phyloP scores from a whole-genome alignment of 441 rosid genomes.

The Erysimum cheiri region DNA sequence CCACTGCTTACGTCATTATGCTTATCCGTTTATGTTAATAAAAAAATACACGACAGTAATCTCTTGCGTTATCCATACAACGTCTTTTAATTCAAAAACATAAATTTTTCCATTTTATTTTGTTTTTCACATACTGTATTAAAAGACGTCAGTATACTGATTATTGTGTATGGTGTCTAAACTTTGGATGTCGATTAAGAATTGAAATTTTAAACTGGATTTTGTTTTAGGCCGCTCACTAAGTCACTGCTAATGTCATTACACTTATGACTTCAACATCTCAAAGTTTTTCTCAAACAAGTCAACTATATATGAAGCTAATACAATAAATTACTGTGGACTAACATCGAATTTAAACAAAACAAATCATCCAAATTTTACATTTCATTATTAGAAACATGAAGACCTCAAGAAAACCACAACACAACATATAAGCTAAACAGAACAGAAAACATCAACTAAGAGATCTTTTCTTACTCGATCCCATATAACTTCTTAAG shows the following conservation, averaged over 20 bases:
- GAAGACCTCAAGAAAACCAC: slow-evolving; percentile 10
- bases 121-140: too few relatives aligned
- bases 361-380: neutral
- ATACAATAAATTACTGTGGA: neutral
- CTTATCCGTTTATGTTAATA: neutral
- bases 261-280: too few relatives aligned
- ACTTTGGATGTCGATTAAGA: too few relatives aligned
- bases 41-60: neutral
- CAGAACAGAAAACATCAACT: neutral
- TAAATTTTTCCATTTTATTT: neutral
- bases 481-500: slow-evolving; percentile 30
- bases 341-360: neutral
- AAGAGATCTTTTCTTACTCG: neutral
- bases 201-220: too few relatives aligned
- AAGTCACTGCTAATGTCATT: too few relatives aligned
- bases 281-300: too few relatives aligned
- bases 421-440: slow-evolving; percentile 9
- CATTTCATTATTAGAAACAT: slow-evolving; percentile 1
- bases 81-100: neutral
- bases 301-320: too few relatives aligned
- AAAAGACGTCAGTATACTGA: too few relatives aligned
- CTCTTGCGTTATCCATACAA: neutral
- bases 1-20: slow-evolving; percentile 35
- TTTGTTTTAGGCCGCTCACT: too few relatives aligned
- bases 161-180: too few relatives aligned